Base-by-base conservation (phyloP, 305 asterid genomes). In the Fraxinus nigra region DNA sequence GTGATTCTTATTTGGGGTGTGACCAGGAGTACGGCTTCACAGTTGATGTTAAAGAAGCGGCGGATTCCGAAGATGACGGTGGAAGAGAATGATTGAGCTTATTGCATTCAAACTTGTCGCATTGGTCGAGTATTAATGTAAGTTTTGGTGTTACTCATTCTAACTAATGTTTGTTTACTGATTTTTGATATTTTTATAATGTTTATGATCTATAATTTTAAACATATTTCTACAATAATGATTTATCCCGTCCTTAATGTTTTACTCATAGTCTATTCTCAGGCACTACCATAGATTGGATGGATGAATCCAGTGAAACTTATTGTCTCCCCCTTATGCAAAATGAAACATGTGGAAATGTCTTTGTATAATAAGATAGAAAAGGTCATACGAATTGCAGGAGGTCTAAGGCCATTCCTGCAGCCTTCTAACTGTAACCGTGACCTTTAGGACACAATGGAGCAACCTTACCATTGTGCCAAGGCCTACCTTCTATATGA, bases 1-100 rank as follows among this genome's bases (percentile, higher is more conserved):
- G 98, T 75, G 98, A 94, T 89, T 96, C 98, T 22, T 92, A 94
- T 85, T 75, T 93, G 80, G 98, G 98, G 22, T 94, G 95, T 75
- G 98, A 95, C 86, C 97, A 94, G 88, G 97, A 95, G 84, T 90
- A 92, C 74, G 86, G 24, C 82, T 92, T 92, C 88, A 84, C 91
- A 5, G 79, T 94, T 74, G 95, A 94, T 65, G 92, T 94, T 32
- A 94, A 90, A 86, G 97, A 90, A 51, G 86, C 85, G 4, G 85
- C 37, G 51, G 78, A 81, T 78, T 63, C 76, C 0, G 91, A 87
- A 54, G 92, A 87, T 26, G 90, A 59, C n/a, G 56, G 74, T 51
- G 79, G 77, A 38, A 76, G 72, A 76, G 78, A 80, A 13, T 69
- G 76, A 48, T 14, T 4, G 59, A 75, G 34, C 76, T 63, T 9